Base-by-base conservation (phyloP, 768 basidiomycete species). In the Termitomyces sp. region DNA sequence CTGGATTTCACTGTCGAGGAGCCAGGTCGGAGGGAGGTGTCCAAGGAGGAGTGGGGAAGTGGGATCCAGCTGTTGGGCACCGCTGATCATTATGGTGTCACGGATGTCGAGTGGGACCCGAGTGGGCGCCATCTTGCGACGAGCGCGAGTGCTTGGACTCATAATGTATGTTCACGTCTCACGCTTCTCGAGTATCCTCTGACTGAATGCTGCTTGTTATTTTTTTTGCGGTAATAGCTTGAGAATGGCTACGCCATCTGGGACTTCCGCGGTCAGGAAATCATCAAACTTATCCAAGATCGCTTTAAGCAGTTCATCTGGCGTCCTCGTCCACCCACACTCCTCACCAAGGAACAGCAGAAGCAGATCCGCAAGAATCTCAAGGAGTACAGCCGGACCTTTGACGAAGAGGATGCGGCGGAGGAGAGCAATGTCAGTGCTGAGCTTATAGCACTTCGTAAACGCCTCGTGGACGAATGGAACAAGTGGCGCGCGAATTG, bases 251-350 rank as follows among this genome's bases (percentile, higher is more conserved):
- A 86, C 69, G 88, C 88, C 10, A 85, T 99, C 63, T 98, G 95
- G 94, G 95, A 98, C 74, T 98, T 97, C 83, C 89, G 90, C 54
- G 97, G 96, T n/a, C 88, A 92, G 71, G 92, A 96, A 70, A 78
- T 94, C n/a, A 82, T 89, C 69, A 90, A 92, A 69, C 86, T 88
- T 52, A 85, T 94, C 58, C 78, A 90, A 61, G 97, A 98, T 69
- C 85, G 89, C 57, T 98, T 99, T 84, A 99, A 99, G 78, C 97
- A 99, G 72, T 94, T 98, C 74, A 83, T 98, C 61, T 99, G 96
- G 96, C 87, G 97, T 36, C 95, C 96, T 26, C 88, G 97, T n/a
- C 93, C 97, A 4, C 83, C 86, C 12, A 89, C 92, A 3, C 75
- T 98, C 52, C 79, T 99, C 57, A 80, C 85, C 49, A 92, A 89